These are phyloP conservation scores for Rhodotorula sp. DNA, from an alignment of 1,284 basidiomycete genomes.

Conservation along the genomic window DNA sequence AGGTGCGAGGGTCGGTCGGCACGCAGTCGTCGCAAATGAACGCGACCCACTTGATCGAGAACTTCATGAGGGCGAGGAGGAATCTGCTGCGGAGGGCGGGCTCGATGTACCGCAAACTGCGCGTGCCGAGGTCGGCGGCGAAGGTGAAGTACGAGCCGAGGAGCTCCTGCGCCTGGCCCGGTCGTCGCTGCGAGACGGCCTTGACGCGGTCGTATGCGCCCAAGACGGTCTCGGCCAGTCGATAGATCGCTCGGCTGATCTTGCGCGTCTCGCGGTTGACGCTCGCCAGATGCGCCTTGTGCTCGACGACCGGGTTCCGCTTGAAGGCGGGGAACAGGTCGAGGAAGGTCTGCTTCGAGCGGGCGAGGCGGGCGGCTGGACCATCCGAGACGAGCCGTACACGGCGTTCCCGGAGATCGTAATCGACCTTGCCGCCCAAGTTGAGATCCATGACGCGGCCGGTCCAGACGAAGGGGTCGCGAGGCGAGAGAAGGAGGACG, in stretches of 20 bases:
- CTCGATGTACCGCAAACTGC: slow-evolving; percentile 84
- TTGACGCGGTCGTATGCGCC: slow-evolving; percentile 83
- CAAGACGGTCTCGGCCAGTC: slow-evolving; percentile 88
- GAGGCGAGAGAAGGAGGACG: slow-evolving; percentile 81
- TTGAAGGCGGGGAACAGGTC: slow-evolving; percentile 59
- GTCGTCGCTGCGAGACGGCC: slow-evolving; percentile 48
- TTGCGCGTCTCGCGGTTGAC: slow-evolving; percentile 89
- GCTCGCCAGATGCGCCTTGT: slow-evolving; percentile 84
- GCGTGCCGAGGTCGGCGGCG: slow-evolving; percentile 84
- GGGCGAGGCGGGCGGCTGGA: slow-evolving; percentile 67
- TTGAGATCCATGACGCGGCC: slow-evolving; percentile 70
- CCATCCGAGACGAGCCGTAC: slow-evolving; percentile 86
- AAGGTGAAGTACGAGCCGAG: slow-evolving; percentile 95
- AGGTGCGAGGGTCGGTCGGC: slow-evolving; percentile 91
- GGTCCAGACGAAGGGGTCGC: slow-evolving; percentile 88
- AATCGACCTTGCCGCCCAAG: slow-evolving; percentile 63
- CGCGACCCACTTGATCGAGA: slow-evolving; percentile 94
- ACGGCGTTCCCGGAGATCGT: slow-evolving; percentile 77
- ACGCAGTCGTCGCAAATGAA: slow-evolving; percentile 99
- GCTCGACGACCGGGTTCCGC: slow-evolving; percentile 66
- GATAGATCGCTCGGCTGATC: slow-evolving; percentile 82
- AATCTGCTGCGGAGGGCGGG: slow-evolving; percentile 67
- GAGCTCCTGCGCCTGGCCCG: slow-evolving; percentile 69
- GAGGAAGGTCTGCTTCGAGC: slow-evolving; percentile 75
- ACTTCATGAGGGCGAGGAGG: slow-evolving; percentile 74